Base-by-base conservation (phyloP, 176 grass and related monocot species). In the Melocanna baccifera region DNA sequence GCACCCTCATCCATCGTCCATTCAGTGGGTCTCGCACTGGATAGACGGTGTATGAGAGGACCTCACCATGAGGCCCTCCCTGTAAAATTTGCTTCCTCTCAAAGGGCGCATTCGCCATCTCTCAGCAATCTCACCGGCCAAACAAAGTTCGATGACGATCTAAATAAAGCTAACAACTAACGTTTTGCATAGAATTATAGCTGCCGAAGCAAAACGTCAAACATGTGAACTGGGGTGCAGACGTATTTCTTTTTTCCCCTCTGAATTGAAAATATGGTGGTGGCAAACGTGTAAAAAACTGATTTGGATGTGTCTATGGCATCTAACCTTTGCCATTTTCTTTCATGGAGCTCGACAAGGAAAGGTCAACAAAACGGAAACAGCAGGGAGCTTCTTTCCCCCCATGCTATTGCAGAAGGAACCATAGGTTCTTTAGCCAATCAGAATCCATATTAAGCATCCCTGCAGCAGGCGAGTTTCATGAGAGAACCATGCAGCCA, bases 251-350 rank as follows among this genome's bases (percentile, higher is more conserved):
- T 69, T 57, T 78, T 51, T 20, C 76, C 56, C 22, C 67, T 58
- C 16, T 67, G 48, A 41, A 86, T 72, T 73, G 61, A 78, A 77
- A 90, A 66, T 28, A 48, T 15, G 46, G 4, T 23, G 45, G 66
- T 67, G 78, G 84, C 84, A 83, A 83, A 90, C 88, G 73, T 86
- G 88, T 83, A 86, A 66, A 69, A 69, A 86, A 82, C 72, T 18
- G 57, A 83, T 72, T 50, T 78, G 79, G 88, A 86, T 86, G 84
- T 30, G 39, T 50, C 46, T 41, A 85, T 47, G 73, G 69, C 73
- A 79, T 87, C 76, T 75, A 32, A 80, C 61, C 57, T 83, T 67
- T 57, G 79, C 57, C 67, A 78, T 61, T 56, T 83, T 74, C 79
- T 45, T 25, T 11, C 9, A 68, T 67, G 84, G 41, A 68, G 66